Evolutionary conservation across 352 stramenopile genomes (phyloP).

Genomic region (Aphanomyces euteiches): DNA sequence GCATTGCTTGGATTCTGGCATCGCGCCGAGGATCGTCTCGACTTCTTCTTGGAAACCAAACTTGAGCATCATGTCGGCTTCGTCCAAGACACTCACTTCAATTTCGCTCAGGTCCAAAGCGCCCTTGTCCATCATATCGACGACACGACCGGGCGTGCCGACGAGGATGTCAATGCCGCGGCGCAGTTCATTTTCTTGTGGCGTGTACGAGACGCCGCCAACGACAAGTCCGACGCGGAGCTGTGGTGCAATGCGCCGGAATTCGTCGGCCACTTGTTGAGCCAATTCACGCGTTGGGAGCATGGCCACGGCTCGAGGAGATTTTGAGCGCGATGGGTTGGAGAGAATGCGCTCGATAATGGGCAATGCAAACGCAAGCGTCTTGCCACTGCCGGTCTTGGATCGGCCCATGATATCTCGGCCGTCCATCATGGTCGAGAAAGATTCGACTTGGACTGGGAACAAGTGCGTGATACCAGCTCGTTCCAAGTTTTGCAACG

Average conservation of each 20-base stretch:
- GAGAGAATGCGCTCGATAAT: conserved; percentile 71
- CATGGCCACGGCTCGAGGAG: conserved; percentile 91
- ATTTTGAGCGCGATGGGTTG: conserved; percentile 26
- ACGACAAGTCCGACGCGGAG: conserved; percentile 90
- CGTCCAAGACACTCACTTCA: conserved; percentile 91
- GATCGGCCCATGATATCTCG: conserved; percentile 80
- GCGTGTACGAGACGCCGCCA: conserved; percentile 89
- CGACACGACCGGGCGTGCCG: conserved; percentile 95
- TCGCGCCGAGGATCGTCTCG: conserved; percentile 89
- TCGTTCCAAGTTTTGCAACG: conserved; percentile 53
- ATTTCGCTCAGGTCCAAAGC: conserved; percentile 88
- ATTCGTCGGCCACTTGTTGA: conserved; percentile 93
- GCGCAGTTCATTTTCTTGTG: conserved; percentile 88
- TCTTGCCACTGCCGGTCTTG: conserved; percentile 82
- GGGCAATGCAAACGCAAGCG: conserved; percentile 66
- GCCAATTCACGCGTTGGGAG: conserved; percentile 97
- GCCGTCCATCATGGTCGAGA: conserved; percentile 72
- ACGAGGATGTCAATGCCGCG: conserved; percentile 93
- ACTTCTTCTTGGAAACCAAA: conserved; percentile 98
- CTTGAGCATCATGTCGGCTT: conserved; percentile 98
- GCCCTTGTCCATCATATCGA: conserved; percentile 94
- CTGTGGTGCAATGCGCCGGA: conserved; percentile 81
- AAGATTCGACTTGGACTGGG: conserved; percentile 79
- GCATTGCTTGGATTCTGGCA: conserved; percentile 77
- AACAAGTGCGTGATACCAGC: conserved; percentile 79